Base-by-base conservation (phyloP, 495 filamentous ascomycete genomes). In the Extremus antarcticus region DNA sequence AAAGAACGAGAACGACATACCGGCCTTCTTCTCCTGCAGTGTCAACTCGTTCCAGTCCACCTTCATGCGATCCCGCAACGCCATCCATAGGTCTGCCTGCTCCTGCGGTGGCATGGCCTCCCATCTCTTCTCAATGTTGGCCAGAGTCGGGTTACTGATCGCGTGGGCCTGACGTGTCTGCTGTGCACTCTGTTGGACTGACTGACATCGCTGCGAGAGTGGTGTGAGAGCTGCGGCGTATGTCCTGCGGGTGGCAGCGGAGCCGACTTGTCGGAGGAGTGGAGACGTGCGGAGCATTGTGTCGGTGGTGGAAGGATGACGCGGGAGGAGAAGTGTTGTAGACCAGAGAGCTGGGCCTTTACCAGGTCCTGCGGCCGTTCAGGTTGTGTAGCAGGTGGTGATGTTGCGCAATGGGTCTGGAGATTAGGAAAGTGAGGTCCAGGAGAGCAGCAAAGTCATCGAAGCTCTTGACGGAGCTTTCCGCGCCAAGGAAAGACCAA, bases 61-160 rank as follows among this genome's bases (percentile, higher is more conserved):
- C 86, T 95, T 97, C 92, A 97, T 97, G 65, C 92, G 84, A 76
- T 98, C 92, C 65, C 92, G 77, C 69, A 98, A 77, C 64, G 85
- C 76, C 92, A 98, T 98, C 91, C 91, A 98, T 63, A 98, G 74
- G 68, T 97, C 92, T 57, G 94, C 92, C 81, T 98, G 92, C 81
- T 98, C 92, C 77, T 94, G 87, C 54, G 90, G 88, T 38, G 89
- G 90, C 87, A 98, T 87, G 54, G 69, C 78, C 77, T 98, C 92
- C 92, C 92, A 98, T 74, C 92, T 78, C 87, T 95, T 97, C 83
- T 98, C 92, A 68, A 98, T 96, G 74, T 94, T 85, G 71, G 88
- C 87, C 58, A 98, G 82, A 25, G 90, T 95, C 63, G 94, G 92
- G 77, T 96, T 98, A 59, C 89, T 87, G 74, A 98, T 92, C 66